phyloP scores from a whole-genome alignment of 805 yeast genomes.

The Ogataea ganodermae region DNA sequence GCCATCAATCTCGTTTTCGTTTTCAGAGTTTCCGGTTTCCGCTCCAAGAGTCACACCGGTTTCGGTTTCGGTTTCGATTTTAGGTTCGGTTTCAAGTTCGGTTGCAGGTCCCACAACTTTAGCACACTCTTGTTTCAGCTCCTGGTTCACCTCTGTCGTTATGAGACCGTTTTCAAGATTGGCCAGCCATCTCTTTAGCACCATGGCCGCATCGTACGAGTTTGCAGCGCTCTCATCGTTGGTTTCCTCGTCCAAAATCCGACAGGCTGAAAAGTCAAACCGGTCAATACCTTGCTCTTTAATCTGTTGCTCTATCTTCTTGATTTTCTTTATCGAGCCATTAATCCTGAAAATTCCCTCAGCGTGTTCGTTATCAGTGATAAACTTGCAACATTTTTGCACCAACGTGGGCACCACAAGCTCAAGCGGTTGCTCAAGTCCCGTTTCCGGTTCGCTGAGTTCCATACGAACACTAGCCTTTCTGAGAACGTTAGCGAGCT shows the following conservation, averaged over 20 bases:
- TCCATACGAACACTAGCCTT: conserved; percentile 14
- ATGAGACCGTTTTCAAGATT: conserved; percentile 34
- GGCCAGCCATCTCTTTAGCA: conserved; percentile 39
- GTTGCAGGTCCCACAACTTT: not conserved
- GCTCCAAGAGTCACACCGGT: not conserved
- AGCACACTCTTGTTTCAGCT: conserved; percentile 20
- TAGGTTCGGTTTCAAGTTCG: not conserved
- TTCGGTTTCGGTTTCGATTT: not conserved
- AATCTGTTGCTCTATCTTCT: conserved; percentile 31
- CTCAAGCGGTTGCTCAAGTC: not conserved
- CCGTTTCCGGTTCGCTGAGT: conserved; percentile 12
- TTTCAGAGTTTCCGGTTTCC: not conserved
- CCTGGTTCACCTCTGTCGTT: conserved; percentile 25
- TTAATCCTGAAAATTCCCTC: conserved; percentile 42
- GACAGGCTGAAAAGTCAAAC: conserved; percentile 21
- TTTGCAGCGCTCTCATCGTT: conserved; percentile 22
- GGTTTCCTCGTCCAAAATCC: conserved; percentile 18
- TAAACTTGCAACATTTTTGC: conserved; percentile 35
- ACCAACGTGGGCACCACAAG: conserved; percentile 33
- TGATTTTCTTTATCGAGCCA: conserved; percentile 37
- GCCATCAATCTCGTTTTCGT: not conserved
- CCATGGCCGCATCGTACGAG: conserved; percentile 39
- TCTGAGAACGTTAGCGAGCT: conserved; percentile 28
- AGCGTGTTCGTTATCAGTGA: conserved; percentile 24
- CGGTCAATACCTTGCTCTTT: conserved; percentile 23